Conservation (phyloP, 2,329 filamentous ascomycete genomes). For the Verruconis gallopava region DNA sequence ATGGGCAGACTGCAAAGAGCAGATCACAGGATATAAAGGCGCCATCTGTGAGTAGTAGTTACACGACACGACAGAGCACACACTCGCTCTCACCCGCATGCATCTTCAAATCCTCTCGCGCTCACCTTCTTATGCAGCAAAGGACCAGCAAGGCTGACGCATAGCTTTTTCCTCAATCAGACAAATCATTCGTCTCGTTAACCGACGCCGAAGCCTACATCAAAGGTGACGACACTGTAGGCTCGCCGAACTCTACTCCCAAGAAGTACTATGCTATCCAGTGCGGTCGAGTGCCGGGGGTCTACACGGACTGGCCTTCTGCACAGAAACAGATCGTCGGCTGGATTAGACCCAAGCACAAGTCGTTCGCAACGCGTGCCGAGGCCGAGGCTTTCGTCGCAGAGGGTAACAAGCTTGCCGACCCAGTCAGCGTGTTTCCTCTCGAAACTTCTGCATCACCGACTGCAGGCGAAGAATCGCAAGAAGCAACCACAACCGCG, state of each 20-base stretch:
- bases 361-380: conserved; percentile 33
- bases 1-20: conserved; percentile 49
- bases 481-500: neutral
- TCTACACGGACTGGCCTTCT: conserved; percentile 55
- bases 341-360: conserved; percentile 50
- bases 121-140: no score
- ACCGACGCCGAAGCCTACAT: conserved; percentile 72
- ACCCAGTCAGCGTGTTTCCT: neutral
- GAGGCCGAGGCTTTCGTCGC: conserved; percentile 70
- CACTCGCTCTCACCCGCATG: no score
- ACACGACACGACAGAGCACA: neutral
- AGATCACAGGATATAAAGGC: conserved; percentile 47
- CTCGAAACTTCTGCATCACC: neutral
- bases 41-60: conserved; percentile 22
- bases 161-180: conserved; percentile 31
- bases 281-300: conserved; percentile 43
- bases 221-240: conserved; percentile 28
- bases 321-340: conserved; percentile 63
- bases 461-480: neutral
- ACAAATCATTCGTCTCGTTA: conserved; percentile 63
- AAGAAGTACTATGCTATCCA: conserved; percentile 49
- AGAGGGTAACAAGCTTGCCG: conserved; percentile 11
- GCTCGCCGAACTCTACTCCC: conserved; percentile 24
- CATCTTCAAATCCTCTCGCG: no score
- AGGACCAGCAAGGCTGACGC: neutral